Conservation (phyloP, 208 protist species). For the Leishmania amazonensis region DNA sequence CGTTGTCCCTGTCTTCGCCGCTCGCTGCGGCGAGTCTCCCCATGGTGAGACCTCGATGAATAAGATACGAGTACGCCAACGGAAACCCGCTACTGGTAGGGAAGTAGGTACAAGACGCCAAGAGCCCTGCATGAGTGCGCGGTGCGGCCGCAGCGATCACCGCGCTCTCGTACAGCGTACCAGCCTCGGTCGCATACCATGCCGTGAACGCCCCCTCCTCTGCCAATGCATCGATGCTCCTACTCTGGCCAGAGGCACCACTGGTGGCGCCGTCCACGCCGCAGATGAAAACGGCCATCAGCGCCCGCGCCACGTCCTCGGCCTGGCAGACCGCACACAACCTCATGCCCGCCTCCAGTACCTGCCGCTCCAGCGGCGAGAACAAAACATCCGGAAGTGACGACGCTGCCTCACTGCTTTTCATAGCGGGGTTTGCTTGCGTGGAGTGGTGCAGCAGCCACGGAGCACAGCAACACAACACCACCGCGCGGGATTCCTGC, state of each 20-base stretch:
- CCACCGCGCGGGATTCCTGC: constrained; percentile 17
- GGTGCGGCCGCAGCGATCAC: constrained; percentile 9
- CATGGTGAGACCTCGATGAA: constrained; percentile 11
- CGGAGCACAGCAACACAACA: constrained; percentile 20
- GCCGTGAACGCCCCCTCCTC: constrained; percentile 3
- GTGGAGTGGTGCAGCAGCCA: constrained; percentile 16
- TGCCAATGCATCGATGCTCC: not conserved
- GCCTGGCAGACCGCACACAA: constrained; percentile 15
- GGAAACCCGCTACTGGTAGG: not conserved
- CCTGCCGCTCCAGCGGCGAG: constrained; percentile 8
- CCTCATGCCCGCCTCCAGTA: constrained; percentile 16
- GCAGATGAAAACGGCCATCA: constrained; percentile 22
- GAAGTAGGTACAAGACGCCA: not conserved
- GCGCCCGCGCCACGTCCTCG: constrained; percentile 17
- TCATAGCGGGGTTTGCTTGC: not conserved
- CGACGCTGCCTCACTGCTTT: not conserved
- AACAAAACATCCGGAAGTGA: not conserved
- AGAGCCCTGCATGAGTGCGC: not conserved
- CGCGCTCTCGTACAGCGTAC: constrained; percentile 13
- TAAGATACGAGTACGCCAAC: constrained; percentile 17
- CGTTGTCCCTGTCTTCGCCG: not conserved
- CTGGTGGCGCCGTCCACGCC: constrained; percentile 10
- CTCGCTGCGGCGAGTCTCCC: not conserved
- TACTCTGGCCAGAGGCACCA: not conserved
- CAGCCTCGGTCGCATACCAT: constrained; percentile 25